These are phyloP conservation scores for Chrysochromulina tobinii DNA, from an alignment of 78 protist genomes.

Conservation along the genomic window DNA sequence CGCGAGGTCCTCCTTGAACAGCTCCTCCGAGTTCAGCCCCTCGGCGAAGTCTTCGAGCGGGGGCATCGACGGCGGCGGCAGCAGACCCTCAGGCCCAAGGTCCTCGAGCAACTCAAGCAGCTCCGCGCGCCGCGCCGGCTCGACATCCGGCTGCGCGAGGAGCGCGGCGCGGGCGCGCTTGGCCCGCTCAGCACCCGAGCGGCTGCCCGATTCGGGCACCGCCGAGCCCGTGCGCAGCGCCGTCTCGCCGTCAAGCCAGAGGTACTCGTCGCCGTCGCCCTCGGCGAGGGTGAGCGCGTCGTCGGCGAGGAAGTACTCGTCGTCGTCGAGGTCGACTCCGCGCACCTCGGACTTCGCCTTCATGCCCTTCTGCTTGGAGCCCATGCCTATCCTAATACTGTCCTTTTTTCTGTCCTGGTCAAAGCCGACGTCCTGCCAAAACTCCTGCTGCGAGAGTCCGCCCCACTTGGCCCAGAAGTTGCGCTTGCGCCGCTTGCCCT, in stretches of 20 bases:
- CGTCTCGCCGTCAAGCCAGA: background rate
- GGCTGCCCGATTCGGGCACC: background rate
- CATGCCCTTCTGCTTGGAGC: background rate
- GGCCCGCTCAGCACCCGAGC: background rate
- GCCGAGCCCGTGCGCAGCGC: background rate
- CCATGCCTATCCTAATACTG: background rate
- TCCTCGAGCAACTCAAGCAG: background rate
- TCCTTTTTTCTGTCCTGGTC: background rate
- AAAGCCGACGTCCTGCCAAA: background rate
- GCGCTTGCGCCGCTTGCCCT: no score
- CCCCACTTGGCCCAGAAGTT: background rate
- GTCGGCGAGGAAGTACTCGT: no score
- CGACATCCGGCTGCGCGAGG: background rate
- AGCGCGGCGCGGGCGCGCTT: background rate
- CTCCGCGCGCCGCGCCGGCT: background rate
- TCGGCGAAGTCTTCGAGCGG: background rate
- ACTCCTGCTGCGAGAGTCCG: background rate
- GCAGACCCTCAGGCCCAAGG: background rate
- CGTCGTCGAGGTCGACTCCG: no score
- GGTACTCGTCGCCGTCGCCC: background rate
- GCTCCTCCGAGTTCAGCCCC: no score
- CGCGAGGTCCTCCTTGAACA: no score
- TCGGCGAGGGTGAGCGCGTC: background rate
- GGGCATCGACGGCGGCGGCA: background rate
- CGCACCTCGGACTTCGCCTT: no score